Evolutionary conservation across 805 yeast genomes (phyloP).

Genomic region (Candida yuanshanica): DNA sequence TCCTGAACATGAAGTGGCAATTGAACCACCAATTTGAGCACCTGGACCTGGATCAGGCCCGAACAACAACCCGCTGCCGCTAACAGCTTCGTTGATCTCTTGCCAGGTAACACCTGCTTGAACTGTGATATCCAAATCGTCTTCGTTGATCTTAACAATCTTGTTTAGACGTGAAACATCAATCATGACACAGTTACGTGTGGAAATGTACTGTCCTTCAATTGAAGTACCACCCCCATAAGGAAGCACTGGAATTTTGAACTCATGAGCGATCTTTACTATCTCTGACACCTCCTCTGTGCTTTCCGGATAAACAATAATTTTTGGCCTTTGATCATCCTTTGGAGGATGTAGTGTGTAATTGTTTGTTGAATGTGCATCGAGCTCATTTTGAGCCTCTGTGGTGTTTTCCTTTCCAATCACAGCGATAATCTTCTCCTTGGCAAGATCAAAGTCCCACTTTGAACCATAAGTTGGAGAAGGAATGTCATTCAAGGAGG

Average conservation of each 20-base stretch:
- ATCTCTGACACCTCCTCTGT: conserved; percentile 52
- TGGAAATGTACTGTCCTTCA: conserved; percentile 61
- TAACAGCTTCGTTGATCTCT: conserved; percentile 47
- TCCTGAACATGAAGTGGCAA: conserved; percentile 75
- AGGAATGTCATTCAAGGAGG: conserved; percentile 17
- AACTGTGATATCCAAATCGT: conserved; percentile 63
- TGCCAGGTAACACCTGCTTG: conserved; percentile 81
- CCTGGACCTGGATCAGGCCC: conserved; percentile 80
- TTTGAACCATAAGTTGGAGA: conserved; percentile 23
- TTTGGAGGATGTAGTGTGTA: conserved; percentile 46
- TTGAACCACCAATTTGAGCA: conserved; percentile 72
- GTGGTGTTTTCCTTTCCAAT: conserved; percentile 30
- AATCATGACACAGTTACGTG: conserved; percentile 54
- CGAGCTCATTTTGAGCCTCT: conserved; percentile 25
- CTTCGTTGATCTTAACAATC: conserved; percentile 47
- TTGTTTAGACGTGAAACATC: conserved; percentile 57
- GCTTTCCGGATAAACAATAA: conserved; percentile 45
- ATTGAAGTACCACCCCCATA: conserved; percentile 59
- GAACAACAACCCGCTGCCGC: conserved; percentile 44
- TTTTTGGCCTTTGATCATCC: conserved; percentile 42
- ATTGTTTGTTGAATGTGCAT: conserved; percentile 41
- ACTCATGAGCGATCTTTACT: conserved; percentile 46
- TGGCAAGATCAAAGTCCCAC: conserved; percentile 23
- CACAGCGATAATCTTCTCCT: conserved; percentile 9
- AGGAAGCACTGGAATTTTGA: conserved; percentile 54